A percentile compares a stretch with the other conserved stretches of the same genome.
Evolutionary conservation across 331 rosid species (phyloP).

Genomic region (Quercus phellos): DNA sequence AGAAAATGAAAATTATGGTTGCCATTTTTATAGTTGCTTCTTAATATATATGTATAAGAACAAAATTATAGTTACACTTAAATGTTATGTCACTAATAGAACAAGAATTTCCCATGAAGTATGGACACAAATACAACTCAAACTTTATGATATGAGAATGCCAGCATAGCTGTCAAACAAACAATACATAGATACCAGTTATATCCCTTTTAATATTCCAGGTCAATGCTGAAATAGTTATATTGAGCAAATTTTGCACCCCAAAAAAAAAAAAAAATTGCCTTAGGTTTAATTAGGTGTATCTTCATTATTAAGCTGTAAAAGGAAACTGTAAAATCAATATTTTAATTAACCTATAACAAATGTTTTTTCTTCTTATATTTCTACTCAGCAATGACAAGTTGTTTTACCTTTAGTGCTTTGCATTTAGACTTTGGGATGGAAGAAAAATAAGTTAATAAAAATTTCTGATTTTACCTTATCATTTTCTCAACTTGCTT

Average conservation of each 20-base stretch:
- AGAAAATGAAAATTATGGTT: not conserved
- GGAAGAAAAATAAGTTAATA: constrained; percentile 8
- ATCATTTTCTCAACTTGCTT: constrained; percentile 99
- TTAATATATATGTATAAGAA: no score
- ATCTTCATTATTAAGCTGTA: not conserved
- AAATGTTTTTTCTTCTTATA: not conserved
- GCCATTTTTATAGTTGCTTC: not conserved
- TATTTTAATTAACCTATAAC: not conserved
- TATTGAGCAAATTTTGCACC: not conserved
- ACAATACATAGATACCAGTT: not conserved
- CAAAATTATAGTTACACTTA: no score
- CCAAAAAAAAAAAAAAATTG: no score
- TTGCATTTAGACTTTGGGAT: not conserved
- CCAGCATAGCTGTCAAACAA: not conserved
- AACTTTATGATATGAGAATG: not conserved
- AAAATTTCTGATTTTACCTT: constrained; percentile 44
- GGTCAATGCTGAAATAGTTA: not conserved
- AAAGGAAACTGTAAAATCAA: not conserved
- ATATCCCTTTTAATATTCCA: not conserved
- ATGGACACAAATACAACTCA: not conserved
- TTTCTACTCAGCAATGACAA: not conserved
- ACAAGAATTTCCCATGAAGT: not conserved
- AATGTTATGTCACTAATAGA: not conserved
- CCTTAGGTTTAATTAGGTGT: no score
- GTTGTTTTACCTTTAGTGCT: not conserved